phyloP scores from a whole-genome alignment of 1,284 basidiomycete genomes.

The Ustilago crameri region DNA sequence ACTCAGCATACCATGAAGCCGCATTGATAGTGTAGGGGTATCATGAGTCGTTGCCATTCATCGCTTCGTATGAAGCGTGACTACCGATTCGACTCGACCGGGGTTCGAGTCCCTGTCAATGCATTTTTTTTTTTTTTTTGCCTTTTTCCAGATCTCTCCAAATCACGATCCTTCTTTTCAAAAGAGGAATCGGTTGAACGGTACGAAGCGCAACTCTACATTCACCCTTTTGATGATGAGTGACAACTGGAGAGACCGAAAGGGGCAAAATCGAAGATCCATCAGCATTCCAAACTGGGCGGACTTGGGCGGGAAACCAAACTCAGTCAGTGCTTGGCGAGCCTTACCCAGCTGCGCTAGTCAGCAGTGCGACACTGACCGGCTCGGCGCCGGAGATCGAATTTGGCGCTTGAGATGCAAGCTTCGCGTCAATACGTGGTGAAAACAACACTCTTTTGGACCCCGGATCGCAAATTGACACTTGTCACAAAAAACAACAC shows the following conservation, averaged over 20 bases:
- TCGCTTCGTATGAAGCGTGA: conserved; percentile 14
- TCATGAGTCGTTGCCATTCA: conserved; percentile 53
- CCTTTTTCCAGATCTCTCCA: too few relatives aligned
- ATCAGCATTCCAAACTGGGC: too few relatives aligned
- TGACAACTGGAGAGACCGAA: too few relatives aligned
- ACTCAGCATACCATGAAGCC: conserved; percentile 2
- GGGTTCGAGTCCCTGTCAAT: conserved; percentile 57
- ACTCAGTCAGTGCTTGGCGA: too few relatives aligned
- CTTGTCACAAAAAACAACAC: neutral
- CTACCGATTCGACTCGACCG: conserved; percentile 50
- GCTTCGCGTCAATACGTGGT: conserved; percentile 1
- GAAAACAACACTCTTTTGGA: conserved; percentile 10
- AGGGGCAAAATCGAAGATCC: too few relatives aligned
- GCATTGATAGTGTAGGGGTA: conserved; percentile 52
- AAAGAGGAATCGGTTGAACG: too few relatives aligned
- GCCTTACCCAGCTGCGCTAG: too few relatives aligned
- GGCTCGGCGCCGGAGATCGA: conserved; percentile 20
- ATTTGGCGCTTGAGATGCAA: neutral
- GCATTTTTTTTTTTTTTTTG: conserved; percentile 16
- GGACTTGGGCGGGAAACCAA: neutral
- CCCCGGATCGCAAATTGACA: too few relatives aligned
- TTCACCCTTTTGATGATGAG: too few relatives aligned
- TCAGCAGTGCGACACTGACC: neutral
- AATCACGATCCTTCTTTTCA: too few relatives aligned
- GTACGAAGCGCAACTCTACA: too few relatives aligned